These are phyloP conservation scores for Leishmania tarentolae DNA, from an alignment of 208 protist species.

Conservation along the genomic window DNA sequence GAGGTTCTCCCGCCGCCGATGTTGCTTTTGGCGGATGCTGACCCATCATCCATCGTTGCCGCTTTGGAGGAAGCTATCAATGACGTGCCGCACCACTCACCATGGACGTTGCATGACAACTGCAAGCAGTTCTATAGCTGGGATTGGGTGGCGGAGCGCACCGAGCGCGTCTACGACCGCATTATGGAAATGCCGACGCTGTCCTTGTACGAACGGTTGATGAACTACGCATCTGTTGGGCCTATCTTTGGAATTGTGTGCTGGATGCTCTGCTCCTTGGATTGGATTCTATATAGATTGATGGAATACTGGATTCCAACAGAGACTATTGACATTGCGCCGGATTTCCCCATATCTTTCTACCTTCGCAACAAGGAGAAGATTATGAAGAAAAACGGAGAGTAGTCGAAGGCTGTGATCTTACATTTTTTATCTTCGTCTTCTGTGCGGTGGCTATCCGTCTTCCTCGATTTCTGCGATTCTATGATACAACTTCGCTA, in stretches of 20 bases:
- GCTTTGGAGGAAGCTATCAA: conserved; percentile 77
- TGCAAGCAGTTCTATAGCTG: conserved; percentile 95
- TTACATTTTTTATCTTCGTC: conserved; percentile 18
- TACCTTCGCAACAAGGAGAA: conserved; percentile 84
- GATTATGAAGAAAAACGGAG: conserved; percentile 39
- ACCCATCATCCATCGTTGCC: conserved; percentile 73
- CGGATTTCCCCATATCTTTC: conserved; percentile 89
- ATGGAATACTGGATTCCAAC: conserved; percentile 81
- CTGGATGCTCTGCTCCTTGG: conserved; percentile 79
- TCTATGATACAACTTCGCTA: background rate
- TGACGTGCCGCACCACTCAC: conserved; percentile 71
- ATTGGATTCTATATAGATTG: conserved; percentile 86
- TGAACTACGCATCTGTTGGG: conserved; percentile 89
- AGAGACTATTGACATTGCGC: conserved; percentile 89
- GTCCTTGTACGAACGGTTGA: conserved; percentile 83
- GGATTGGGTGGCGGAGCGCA: conserved; percentile 94
- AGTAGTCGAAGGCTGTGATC: conserved; percentile 1
- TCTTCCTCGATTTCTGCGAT: background rate
- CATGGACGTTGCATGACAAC: conserved; percentile 88
- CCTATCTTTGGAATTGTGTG: conserved; percentile 90
- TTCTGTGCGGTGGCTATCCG: background rate
- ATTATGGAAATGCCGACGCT: conserved; percentile 55
- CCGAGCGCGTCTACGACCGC: conserved; percentile 95
- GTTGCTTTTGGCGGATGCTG: conserved; percentile 92
- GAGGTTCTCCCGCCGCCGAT: conserved; percentile 97